Base-by-base conservation (phyloP, 1,284 basidiomycete genomes). In the Sporisorium iseilematis-ciliati region DNA sequence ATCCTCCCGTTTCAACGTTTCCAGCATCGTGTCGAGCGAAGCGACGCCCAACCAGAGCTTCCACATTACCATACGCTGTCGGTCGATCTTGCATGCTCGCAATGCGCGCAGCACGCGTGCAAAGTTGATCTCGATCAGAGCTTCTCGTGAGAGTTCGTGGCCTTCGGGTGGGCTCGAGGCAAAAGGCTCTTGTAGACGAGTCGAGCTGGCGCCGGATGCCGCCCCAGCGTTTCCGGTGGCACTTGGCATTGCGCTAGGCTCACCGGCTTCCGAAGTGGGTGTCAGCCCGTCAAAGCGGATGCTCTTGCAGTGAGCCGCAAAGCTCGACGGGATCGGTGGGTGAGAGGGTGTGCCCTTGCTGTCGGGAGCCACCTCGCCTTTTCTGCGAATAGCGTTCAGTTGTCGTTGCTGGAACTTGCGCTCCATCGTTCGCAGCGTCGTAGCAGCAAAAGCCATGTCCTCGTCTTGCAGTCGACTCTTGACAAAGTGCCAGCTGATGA, bases 41-140 rank as follows among this genome's bases (percentile, higher is more conserved):
- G 57, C 45, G 3, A 74, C 62, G 45, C 79, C 80, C 4, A 84
- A 75, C 82, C 82, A 84, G 25, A 80, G 57, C 49, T 65, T 72
- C 82, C 82, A 84, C n/a, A 84, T 53, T 48, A 77, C 69, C 49
- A 84, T 54, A 11, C 75, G 70, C 49, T 83, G 78, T 7, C 82
- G 67, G 51, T 84, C 82, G 25, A 82, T 25, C 58, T 77, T 76
- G 67, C 82, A 84, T 2, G 79, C 77, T 14, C 65, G 63, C 51
- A 84, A 57, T 31, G 78, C 77, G 12, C 78, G 67, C n/a, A 75
- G 43, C 21, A 79, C 75, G 18, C 78, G 69, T 11, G 65, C 62
- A 57, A 77, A 80, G 63, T 83, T 84, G 69, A 80, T 75, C 60
- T 83, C 82, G 48, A 84, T 57, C 11, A 84, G 65, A 10, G 80